These are phyloP conservation scores for Physocladia obscura DNA, from an alignment of 192 early-diverging fungal species.

Conservation along the genomic window DNA sequence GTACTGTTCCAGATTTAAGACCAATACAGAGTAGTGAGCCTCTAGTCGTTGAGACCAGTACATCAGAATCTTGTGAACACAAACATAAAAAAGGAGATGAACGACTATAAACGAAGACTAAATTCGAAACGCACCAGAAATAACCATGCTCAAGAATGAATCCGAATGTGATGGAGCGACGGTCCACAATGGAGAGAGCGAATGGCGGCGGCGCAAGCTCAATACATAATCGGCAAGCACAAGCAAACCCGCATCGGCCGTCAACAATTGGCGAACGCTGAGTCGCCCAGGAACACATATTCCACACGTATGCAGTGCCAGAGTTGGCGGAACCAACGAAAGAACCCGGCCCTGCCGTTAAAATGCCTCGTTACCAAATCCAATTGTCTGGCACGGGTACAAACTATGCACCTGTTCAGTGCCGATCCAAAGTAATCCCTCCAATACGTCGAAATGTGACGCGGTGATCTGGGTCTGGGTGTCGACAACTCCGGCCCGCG, in stretches of 20 bases:
- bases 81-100: neutral
- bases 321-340: conserved; percentile 51
- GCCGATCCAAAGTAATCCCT: conserved; percentile 86
- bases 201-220: conserved; percentile 25
- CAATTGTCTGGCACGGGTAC: too few relatives aligned
- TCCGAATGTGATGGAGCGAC: neutral
- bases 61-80: conserved; percentile 49
- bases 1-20: neutral
- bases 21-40: conserved; percentile 1
- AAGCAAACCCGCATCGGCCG: neutral
- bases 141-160: conserved; percentile 7
- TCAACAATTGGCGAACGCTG: neutral
- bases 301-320: conserved; percentile 11
- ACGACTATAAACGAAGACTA: too few relatives aligned
- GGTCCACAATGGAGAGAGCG: neutral
- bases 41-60: conserved; percentile 57
- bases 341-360: conserved; percentile 72
- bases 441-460: conserved; percentile 64
- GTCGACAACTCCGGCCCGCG: conserved; percentile 13
- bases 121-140: neutral
- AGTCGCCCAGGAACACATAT: neutral
- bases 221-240: neutral
- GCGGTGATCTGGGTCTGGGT: conserved; percentile 21
- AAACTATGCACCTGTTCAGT: conserved; percentile 69
- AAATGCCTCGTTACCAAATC: conserved; percentile 54